Evolutionary conservation across 768 basidiomycete species (phyloP).

Genomic region (Xanthoconium purpureum): DNA sequence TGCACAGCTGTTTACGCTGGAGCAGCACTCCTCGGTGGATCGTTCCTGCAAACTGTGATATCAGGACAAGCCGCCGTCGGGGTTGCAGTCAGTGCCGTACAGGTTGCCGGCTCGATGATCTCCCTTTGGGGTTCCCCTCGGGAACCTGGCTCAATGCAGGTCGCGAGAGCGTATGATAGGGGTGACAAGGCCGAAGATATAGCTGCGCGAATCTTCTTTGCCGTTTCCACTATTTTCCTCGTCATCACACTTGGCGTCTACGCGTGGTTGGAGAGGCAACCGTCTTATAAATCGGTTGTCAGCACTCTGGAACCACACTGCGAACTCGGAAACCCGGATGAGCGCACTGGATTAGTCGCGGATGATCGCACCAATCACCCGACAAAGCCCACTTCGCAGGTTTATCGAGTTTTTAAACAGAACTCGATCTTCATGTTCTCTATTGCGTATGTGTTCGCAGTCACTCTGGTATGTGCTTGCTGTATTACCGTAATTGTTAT

Average conservation of each 20-base stretch:
- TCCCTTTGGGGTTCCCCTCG: conserved; percentile 50
- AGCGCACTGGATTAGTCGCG: conserved; percentile 37
- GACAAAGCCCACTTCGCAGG: conserved; percentile 40
- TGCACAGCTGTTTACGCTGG: conserved; percentile 76
- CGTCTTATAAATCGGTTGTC: conserved; percentile 56
- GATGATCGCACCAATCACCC: conserved; percentile 20
- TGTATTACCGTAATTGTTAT: background rate
- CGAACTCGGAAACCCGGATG: conserved; percentile 25
- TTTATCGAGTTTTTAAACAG: conserved; percentile 53
- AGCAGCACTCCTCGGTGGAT: conserved; percentile 76
- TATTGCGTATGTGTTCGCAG: conserved; percentile 69
- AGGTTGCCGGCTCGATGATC: conserved; percentile 60
- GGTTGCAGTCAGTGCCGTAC: conserved; percentile 74
- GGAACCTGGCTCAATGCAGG: conserved; percentile 21
- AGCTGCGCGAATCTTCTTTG: conserved; percentile 75
- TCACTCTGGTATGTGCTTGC: conserved; percentile 66
- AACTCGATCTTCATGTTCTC: conserved; percentile 72
- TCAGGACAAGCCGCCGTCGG: conserved; percentile 85
- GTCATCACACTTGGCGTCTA: conserved; percentile 52
- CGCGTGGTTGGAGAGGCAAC: conserved; percentile 53
- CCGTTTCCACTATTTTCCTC: conserved; percentile 65
- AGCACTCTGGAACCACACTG: conserved; percentile 42
- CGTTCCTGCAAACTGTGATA: conserved; percentile 71
- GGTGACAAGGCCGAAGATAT: conserved; percentile 56
- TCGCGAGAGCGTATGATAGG: conserved; percentile 7